Percentiles rank a stretch among this genome's conserved stretches.
phyloP scores from a whole-genome alignment of 129 eudicot genomes.

The Dittrichia graveolens region DNA sequence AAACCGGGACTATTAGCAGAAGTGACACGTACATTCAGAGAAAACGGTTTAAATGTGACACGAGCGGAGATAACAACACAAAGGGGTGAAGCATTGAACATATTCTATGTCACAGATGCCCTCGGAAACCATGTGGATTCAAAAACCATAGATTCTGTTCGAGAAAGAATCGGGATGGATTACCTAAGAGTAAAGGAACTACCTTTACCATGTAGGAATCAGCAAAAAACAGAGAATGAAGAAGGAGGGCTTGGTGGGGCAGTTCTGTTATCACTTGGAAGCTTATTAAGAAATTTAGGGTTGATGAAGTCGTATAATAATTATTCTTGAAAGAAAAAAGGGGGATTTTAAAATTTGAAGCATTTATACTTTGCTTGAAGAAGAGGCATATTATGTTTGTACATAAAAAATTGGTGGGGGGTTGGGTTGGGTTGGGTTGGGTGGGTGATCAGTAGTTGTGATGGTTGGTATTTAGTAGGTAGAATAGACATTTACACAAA shows the following conservation, averaged over 20 bases:
- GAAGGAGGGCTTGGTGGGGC: conserved; percentile 67
- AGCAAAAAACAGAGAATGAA: conserved; percentile 47
- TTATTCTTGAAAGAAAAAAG: conserved; percentile 41
- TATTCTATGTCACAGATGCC: conserved; percentile 75
- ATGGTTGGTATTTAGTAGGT: conserved; percentile 43
- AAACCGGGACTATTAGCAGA: conserved; percentile 67
- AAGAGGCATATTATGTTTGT: conserved; percentile 24
- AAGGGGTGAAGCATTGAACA: conserved; percentile 46
- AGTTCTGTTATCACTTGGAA: conserved; percentile 78
- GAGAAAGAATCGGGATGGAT: conserved; percentile 58
- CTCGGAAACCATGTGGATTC: conserved; percentile 55
- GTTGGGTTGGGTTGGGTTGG: background rate
- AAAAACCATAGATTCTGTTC: conserved; percentile 58
- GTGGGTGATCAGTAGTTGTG: conserved; percentile 33
- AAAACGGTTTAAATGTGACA: conserved; percentile 79
- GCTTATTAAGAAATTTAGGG: conserved; percentile 77
- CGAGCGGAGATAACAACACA: conserved; percentile 78
- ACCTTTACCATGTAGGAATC: conserved; percentile 41
- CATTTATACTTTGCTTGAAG: conserved; percentile 41
- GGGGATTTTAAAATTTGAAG: background rate
- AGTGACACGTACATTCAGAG: conserved; percentile 79
- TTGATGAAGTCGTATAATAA: conserved; percentile 54
- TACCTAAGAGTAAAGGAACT: conserved; percentile 75
- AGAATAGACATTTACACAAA: conserved; percentile 22
- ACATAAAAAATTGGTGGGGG: conserved; percentile 19